Conservation (phyloP, 345 rosid species). For the Abelmoschus esculentus region DNA sequence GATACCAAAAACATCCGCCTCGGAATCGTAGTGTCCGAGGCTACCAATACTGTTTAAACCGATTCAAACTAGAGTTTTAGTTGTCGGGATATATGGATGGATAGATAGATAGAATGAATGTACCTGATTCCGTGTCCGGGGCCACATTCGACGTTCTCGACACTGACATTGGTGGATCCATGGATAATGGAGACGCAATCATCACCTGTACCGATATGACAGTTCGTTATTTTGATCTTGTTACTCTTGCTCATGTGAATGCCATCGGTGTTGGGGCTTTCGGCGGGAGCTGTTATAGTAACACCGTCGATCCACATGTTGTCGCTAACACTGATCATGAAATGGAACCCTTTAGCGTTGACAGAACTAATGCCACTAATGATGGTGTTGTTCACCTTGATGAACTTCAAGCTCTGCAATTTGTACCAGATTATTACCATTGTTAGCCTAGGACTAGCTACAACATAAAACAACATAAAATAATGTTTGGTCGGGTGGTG, state of each 20-base stretch:
- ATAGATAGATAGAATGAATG: not conserved
- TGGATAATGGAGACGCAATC: constrained; percentile 55
- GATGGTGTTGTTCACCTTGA: constrained; percentile 19
- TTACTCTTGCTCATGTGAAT: constrained; percentile 51
- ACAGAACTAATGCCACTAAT: constrained; percentile 36
- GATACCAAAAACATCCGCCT: constrained; percentile 36
- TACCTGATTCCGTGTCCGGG: constrained; percentile 72
- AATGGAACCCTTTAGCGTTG: constrained; percentile 58
- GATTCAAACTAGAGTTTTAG: not conserved
- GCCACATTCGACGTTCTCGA: constrained; percentile 42
- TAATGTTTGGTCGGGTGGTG: not conserved
- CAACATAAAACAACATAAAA: not conserved
- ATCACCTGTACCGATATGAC: constrained; percentile 41
- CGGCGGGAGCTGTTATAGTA: constrained; percentile 31
- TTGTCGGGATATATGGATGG: too few relatives aligned
- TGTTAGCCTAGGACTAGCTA: too few relatives aligned
- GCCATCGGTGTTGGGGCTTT: constrained; percentile 68
- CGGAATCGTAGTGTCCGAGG: constrained; percentile 46
- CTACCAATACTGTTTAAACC: constrained; percentile 48
- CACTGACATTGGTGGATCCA: constrained; percentile 33
- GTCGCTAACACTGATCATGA: constrained; percentile 24
- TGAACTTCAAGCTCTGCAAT: constrained; percentile 35
- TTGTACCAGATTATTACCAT: too few relatives aligned
- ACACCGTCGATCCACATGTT: constrained; percentile 27
- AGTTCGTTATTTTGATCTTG: constrained; percentile 25